Evolutionary conservation across 2,329 filamentous ascomycete genomes (phyloP).

Genomic region (Hortaea sp.): DNA sequence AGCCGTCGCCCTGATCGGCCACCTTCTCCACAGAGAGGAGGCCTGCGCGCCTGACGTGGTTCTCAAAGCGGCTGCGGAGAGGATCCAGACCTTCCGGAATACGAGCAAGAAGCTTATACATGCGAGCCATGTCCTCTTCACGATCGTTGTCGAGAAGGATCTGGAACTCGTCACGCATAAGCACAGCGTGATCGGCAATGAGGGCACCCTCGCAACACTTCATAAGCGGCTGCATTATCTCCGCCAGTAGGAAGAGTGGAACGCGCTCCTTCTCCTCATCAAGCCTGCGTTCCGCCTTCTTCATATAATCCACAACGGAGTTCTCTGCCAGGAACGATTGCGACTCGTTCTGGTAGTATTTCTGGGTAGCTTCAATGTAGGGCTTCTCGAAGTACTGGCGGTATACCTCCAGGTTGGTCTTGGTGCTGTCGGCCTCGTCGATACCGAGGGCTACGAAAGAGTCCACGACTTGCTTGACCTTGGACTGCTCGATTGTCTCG

Average conservation of each 20-base stretch:
- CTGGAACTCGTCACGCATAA: constrained; percentile 95
- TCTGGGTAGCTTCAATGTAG: constrained; percentile 73
- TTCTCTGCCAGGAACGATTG: constrained; percentile 93
- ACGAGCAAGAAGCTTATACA: constrained; percentile 84
- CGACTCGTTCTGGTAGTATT: constrained; percentile 86
- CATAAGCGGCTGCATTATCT: constrained; percentile 77
- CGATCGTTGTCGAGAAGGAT: constrained; percentile 85
- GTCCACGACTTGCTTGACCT: constrained; percentile 95
- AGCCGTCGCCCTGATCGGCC: constrained; percentile 72
- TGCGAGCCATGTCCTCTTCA: constrained; percentile 87
- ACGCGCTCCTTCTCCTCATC: constrained; percentile 93
- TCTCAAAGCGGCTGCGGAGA: constrained; percentile 76
- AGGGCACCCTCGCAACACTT: constrained; percentile 80
- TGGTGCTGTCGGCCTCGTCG: constrained; percentile 84
- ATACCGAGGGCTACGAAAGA: constrained; percentile 90
- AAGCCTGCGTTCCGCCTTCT: constrained; percentile 85
- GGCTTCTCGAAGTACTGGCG: constrained; percentile 84
- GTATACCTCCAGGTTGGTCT: constrained; percentile 93
- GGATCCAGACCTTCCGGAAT: constrained; percentile 90
- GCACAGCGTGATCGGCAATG: constrained; percentile 73
- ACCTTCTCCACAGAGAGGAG: constrained; percentile 84
- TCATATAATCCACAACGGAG: constrained; percentile 98
- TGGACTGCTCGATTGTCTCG: constrained; percentile 92
- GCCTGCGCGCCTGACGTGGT: constrained; percentile 83
- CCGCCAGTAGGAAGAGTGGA: constrained; percentile 77